phyloP scores from a whole-genome alignment of 2,329 filamentous ascomycete species.

The Zymoseptoria pseudotritici region DNA sequence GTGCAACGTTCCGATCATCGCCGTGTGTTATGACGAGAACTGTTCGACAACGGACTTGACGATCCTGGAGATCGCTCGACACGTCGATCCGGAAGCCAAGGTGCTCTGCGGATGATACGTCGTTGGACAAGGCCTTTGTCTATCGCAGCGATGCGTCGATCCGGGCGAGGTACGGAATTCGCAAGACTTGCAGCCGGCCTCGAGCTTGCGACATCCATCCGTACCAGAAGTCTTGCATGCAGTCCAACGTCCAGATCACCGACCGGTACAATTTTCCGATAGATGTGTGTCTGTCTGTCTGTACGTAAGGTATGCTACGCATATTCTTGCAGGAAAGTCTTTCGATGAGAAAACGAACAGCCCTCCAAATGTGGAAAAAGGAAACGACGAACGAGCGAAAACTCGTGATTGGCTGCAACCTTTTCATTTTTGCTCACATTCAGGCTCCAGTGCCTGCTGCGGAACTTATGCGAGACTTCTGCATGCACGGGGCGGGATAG shows the following conservation, averaged over 20 bases:
- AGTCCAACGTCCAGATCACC: not conserved
- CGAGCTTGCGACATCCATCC: not conserved
- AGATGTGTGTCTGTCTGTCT: too few species aligned
- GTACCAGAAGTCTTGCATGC: not conserved
- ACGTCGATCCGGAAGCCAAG: not conserved
- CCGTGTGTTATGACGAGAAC: not conserved
- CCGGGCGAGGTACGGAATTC: not conserved
- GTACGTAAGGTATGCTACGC: too few species aligned
- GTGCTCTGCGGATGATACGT: not conserved
- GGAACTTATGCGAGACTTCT: not conserved
- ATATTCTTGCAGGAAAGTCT: too few species aligned
- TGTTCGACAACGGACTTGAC: not conserved
- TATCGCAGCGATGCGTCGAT: not conserved
- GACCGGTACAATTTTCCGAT: too few species aligned
- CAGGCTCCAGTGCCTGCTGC: too few species aligned
- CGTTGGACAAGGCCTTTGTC: not conserved
- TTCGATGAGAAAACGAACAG: too few species aligned
- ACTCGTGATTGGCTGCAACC: not conserved
- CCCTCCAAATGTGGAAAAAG: not conserved
- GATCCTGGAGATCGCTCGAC: not conserved
- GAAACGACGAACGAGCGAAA: not conserved
- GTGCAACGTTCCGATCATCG: not conserved
- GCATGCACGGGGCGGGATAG: not conserved
- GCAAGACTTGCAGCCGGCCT: not conserved
- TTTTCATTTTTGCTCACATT: not conserved